These are phyloP conservation scores for Vitis vinifera DNA, from an alignment of 164 flowering plant species.

Conservation along the genomic window DNA sequence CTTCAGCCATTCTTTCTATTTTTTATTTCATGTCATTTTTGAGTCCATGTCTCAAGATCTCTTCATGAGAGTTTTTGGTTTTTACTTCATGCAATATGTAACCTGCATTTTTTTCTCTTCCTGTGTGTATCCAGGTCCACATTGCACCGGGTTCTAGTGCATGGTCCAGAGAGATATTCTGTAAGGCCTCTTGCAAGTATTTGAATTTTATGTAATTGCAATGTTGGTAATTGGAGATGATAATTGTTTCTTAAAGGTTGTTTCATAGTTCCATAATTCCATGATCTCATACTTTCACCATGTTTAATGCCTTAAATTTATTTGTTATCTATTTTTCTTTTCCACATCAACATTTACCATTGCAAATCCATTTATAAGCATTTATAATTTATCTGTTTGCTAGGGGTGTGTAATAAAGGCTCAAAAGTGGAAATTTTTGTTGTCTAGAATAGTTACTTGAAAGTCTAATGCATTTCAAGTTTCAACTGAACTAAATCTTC, in stretches of 20 bases:
- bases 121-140: constrained; percentile 62
- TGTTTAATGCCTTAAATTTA: too few species aligned
- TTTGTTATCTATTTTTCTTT: neutral
- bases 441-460: neutral
- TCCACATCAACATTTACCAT: neutral
- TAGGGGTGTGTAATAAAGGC: neutral
- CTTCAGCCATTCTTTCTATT: too few species aligned
- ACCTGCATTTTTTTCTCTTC: neutral
- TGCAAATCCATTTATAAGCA: neutral
- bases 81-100: neutral
- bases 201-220: constrained; percentile 1
- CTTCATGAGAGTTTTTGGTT: too few species aligned
- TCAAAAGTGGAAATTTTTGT: neutral
- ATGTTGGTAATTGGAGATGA: neutral
- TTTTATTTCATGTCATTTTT: too few species aligned
- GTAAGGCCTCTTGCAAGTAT: constrained; percentile 48
- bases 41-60: too few species aligned
- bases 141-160: constrained; percentile 77
- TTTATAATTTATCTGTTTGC: neutral
- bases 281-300: too few species aligned
- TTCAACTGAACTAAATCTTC: neutral
- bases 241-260: neutral
- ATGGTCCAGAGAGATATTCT: constrained; percentile 88
- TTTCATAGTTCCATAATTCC: neutral
- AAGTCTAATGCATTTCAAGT: neutral